phyloP scores from a whole-genome alignment of 225 moss, liverwort and hornwort species.

The Antitrichia curtipendula region DNA sequence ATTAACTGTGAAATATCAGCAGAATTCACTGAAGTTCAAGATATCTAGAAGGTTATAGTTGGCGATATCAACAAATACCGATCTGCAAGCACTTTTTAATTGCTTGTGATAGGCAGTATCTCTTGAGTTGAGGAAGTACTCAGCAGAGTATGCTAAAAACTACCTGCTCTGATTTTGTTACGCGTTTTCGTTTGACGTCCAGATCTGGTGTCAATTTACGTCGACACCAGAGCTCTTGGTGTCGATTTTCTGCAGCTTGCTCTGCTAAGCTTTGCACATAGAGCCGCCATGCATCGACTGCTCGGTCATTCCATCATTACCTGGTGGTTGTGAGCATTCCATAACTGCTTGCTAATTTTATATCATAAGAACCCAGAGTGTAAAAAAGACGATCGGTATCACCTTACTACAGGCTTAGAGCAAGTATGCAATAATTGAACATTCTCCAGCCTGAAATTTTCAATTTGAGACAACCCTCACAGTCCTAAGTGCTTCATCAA shows the following conservation, averaged over 20 bases:
- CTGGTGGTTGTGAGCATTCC: constrained; percentile 9
- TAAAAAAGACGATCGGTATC: background rate
- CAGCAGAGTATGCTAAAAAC: background rate
- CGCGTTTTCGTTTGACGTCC: constrained; percentile 73
- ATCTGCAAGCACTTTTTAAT: background rate
- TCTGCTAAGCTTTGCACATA: constrained; percentile 77
- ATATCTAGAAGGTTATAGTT: background rate
- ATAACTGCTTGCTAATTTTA: background rate
- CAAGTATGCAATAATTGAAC: background rate
- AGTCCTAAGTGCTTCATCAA: background rate
- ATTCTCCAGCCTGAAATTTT: background rate
- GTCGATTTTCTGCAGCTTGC: constrained; percentile 68
- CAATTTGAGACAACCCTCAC: background rate
- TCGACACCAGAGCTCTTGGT: constrained; percentile 76
- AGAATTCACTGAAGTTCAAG: background rate
- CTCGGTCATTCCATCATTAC: constrained; percentile 7
- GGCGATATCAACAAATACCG: background rate
- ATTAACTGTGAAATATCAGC: background rate
- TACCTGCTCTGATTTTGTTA: constrained; percentile 86
- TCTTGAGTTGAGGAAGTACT: background rate
- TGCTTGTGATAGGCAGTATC: background rate
- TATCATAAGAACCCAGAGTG: background rate
- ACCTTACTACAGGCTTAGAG: background rate
- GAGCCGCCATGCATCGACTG: constrained; percentile 96
- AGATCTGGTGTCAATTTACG: constrained; percentile 84